phyloP scores from a whole-genome alignment of 306 rosid genomes.

The Malus asiatica region DNA sequence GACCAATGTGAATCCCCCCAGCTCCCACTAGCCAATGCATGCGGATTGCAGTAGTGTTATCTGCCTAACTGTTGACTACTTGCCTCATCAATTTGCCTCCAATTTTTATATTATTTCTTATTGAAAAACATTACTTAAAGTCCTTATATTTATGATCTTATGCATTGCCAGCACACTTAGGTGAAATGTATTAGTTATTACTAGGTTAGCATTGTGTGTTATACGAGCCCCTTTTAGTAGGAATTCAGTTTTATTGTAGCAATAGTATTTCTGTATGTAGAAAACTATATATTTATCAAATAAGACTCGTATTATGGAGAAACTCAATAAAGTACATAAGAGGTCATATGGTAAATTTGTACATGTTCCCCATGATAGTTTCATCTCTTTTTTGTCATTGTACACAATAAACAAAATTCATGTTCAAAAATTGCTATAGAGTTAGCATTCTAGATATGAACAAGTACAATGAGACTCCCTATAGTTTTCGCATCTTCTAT shows the following conservation, averaged over 20 bases:
- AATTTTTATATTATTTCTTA: no score
- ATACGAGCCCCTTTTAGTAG: not conserved
- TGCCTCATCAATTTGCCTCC: not conserved
- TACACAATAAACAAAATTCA: no score
- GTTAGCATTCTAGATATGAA: not conserved
- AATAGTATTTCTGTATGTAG: no score
- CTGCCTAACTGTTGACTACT: conserved; percentile 8
- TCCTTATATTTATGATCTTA: not conserved
- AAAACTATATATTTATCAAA: no score
- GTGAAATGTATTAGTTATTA: not conserved
- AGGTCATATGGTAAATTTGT: not conserved
- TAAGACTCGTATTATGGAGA: not conserved
- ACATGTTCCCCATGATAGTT: no score
- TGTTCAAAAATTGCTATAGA: no score
- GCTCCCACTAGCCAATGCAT: not conserved
- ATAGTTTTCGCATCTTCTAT: not conserved
- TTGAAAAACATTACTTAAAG: not conserved
- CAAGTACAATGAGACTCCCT: not conserved
- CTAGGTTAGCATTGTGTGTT: not conserved
- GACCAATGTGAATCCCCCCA: not conserved
- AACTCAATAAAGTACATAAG: not conserved
- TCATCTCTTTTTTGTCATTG: no score
- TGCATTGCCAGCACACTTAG: not conserved
- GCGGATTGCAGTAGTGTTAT: not conserved
- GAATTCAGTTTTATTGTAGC: not conserved